A percentile compares a stretch with the other conserved stretches of the same genome.
phyloP scores from a whole-genome alignment of 2,329 filamentous ascomycete genomes.

The Zymoseptoria passerinii region DNA sequence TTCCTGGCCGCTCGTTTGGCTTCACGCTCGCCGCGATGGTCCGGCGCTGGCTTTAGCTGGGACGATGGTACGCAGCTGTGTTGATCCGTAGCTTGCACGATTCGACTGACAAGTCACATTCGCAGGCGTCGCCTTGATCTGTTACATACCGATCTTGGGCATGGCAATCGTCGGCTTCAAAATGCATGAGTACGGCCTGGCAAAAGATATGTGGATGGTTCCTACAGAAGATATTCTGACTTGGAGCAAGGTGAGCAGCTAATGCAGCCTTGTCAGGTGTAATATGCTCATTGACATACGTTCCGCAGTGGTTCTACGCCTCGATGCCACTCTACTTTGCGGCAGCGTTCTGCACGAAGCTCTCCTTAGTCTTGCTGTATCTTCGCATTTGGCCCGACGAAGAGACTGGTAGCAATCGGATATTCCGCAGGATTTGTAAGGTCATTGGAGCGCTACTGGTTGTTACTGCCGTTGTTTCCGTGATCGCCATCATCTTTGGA shows the following conservation, averaged over 20 bases:
- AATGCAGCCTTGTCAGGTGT: neutral
- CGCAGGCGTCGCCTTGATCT: neutral
- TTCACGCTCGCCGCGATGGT: neutral
- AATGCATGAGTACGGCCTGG: neutral
- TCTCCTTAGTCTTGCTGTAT: conserved; percentile 11
- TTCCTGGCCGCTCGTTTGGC: neutral
- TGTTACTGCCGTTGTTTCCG: conserved; percentile 1
- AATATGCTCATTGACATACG: neutral
- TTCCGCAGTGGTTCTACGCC: conserved; percentile 10
- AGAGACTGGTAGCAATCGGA: neutral
- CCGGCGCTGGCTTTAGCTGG: neutral
- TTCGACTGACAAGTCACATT: neutral
- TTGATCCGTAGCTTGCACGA: neutral
- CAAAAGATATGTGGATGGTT: conserved; percentile 5
- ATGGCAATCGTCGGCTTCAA: neutral
- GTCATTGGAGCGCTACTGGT: conserved; percentile 1
- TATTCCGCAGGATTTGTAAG: conserved; percentile 8
- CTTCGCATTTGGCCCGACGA: conserved; percentile 9
- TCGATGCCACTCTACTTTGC: conserved; percentile 8
- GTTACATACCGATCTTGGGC: neutral
- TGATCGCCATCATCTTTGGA: conserved; percentile 8
- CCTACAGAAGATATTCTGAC: conserved; percentile 1
- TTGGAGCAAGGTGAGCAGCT: conserved; percentile 1
- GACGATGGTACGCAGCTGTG: neutral
- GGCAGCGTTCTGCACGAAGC: conserved; percentile 6